A percentile compares a stretch with the other conserved stretches of the same genome.
These are phyloP conservation scores for Dryadomyces sulphureus DNA, from an alignment of 2,329 filamentous ascomycete species.

Conservation along the genomic window DNA sequence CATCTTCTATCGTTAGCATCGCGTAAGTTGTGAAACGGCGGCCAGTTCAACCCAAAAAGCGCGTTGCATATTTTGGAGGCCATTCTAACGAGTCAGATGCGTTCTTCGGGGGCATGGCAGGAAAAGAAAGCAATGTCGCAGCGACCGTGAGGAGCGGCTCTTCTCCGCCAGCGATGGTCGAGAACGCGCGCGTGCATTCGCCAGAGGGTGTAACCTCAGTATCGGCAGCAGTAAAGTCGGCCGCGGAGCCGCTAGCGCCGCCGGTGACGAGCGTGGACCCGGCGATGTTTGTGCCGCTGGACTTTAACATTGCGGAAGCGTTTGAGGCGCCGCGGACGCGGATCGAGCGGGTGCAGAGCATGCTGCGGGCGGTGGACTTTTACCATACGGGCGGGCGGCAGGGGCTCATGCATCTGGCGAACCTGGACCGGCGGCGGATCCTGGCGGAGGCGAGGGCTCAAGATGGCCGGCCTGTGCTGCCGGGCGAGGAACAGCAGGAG, in stretches of 20 bases:
- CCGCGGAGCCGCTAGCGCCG: constrained; percentile 6
- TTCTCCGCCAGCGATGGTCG: too few relatives aligned
- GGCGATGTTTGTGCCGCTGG: constrained; percentile 20
- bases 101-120: too few relatives aligned
- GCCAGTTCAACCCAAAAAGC: too few relatives aligned
- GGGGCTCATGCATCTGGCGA: constrained; percentile 19
- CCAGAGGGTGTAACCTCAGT: background rate
- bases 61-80: too few relatives aligned
- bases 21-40: too few relatives aligned
- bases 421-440: constrained; percentile 19
- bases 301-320: constrained; percentile 16
- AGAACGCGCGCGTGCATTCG: too few relatives aligned
- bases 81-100: too few relatives aligned
- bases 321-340: constrained; percentile 13
- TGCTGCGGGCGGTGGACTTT: constrained; percentile 17
- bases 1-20: too few relatives aligned
- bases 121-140: too few relatives aligned
- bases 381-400: constrained; percentile 16
- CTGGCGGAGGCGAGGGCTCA: constrained; percentile 8
- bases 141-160: too few relatives aligned
- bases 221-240: background rate
- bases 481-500: background rate
- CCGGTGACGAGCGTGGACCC: constrained; percentile 15
- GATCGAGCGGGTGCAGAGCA: constrained; percentile 15
- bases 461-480: background rate